These are phyloP conservation scores for Hanseniaspora pseudoguilliermondii DNA, from an alignment of 805 yeast genomes.

Conservation along the genomic window DNA sequence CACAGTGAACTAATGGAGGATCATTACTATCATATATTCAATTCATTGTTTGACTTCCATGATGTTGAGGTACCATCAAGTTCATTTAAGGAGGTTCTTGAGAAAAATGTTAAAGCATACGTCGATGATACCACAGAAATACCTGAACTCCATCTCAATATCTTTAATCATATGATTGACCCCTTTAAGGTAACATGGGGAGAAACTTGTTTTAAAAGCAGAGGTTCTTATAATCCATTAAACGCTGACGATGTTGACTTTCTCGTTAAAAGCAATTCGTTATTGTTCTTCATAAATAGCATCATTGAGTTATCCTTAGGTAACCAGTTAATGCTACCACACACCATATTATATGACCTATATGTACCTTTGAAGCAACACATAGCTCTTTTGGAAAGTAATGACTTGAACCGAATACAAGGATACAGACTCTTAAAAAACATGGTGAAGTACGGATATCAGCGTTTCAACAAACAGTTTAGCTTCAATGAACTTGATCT, in stretches of 20 bases:
- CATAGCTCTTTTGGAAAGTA: not conserved
- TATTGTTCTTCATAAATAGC: not conserved
- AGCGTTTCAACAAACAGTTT: not conserved
- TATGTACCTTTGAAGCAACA: not conserved
- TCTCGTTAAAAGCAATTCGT: not conserved
- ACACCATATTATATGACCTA: not conserved
- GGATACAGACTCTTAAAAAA: not conserved
- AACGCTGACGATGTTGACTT: not conserved
- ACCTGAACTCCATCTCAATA: not conserved
- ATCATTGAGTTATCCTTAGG: not conserved
- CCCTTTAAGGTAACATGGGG: not conserved
- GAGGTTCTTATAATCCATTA: no score
- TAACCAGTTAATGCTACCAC: not conserved
- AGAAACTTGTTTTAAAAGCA: not conserved
- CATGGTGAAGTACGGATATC: not conserved
- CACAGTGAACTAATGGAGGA: not conserved
- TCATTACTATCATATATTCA: not conserved
- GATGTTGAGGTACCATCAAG: not conserved
- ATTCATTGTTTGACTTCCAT: not conserved
- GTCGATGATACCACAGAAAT: not conserved
- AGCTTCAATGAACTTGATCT: not conserved
- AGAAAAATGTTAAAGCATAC: not conserved
- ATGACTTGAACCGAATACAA: not conserved
- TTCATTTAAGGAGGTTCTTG: not conserved
- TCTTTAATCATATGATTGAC: not conserved